Percentiles rank a stretch among this genome's conserved stretches.
These are phyloP conservation scores for Musa troglodytarum DNA, from an alignment of 176 grass and related monocot genomes.

Conservation along the genomic window DNA sequence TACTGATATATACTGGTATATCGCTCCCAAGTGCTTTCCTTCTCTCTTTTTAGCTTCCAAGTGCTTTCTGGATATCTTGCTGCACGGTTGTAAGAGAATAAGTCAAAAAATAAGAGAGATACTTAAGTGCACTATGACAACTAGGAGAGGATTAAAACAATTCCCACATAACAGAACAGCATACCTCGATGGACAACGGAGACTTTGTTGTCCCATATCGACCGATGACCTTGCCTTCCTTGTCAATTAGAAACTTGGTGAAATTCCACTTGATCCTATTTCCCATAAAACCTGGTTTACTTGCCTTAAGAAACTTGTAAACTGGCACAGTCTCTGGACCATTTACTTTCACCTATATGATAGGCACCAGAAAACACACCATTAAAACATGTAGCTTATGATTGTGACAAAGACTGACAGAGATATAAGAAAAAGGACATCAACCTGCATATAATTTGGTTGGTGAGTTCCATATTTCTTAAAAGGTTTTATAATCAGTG, in stretches of 20 bases:
- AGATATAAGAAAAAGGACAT: no score
- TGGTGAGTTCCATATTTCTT: no score
- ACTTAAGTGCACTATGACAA: background rate
- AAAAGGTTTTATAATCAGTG: background rate
- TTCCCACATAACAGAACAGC: background rate
- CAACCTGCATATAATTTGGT: no score
- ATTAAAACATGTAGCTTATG: background rate
- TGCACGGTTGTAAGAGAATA: slow-evolving; percentile 28
- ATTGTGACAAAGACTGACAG: no score
- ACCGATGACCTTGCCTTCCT: slow-evolving; percentile 68
- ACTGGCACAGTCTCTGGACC: slow-evolving; percentile 53
- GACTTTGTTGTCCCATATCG: slow-evolving; percentile 47
- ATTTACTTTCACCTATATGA: slow-evolving; percentile 67
- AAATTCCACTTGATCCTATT: slow-evolving; percentile 95
- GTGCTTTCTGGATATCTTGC: slow-evolving; percentile 68
- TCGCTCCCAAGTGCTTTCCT: no score
- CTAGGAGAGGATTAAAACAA: background rate
- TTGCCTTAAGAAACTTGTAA: slow-evolving; percentile 87
- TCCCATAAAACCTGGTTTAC: slow-evolving; percentile 59
- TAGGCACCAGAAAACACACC: background rate
- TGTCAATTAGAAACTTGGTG: slow-evolving; percentile 83
- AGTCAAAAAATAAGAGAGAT: slow-evolving; percentile 7
- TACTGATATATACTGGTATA: no score
- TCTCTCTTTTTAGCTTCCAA: slow-evolving; percentile 21
- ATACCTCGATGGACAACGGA: slow-evolving; percentile 67